Base-by-base conservation (phyloP, 2,329 filamentous ascomycete genomes). In the Bimuria novae-zelandiae region DNA sequence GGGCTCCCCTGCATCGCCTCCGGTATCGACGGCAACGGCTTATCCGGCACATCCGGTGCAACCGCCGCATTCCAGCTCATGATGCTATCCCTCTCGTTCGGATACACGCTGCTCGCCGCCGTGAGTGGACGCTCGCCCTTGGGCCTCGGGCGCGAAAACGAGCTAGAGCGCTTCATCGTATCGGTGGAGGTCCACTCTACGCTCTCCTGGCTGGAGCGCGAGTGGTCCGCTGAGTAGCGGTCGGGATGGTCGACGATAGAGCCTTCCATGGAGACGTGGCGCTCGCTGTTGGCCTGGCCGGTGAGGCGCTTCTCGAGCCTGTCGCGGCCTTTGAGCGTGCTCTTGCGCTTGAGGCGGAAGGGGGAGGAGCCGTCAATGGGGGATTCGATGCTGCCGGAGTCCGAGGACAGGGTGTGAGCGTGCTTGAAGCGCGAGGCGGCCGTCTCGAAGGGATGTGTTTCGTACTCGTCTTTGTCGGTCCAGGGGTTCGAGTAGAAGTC, bases 301-400 rank as follows among this genome's bases (percentile, higher is more conserved):
- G 43, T 48, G 29, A 52, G 22, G 4, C 44, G 50, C 30, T 32
- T 36, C 22, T 45, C 64, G 12, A 30, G 50, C 16, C 21, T 14
- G 3, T 45, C 63, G 25, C 36, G 46, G 35, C 54, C 52, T 39
- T 56, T 63, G 33, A 58, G 40, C 7, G 67, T 67, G 30, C 66
- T 59, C 11, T 62, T 64, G n/a, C 61, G 62, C 49, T 65, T 71
- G 16, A 69, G 47, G 7, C 62, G 62, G 36, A 70, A 70, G 10
- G 69, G 67, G 36, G 61, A 68, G 2, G 55, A 56, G 14, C 58
- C 55, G 44, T 70, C 68, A 25, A 72, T 67, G 6, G 68, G 68
- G 12, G 62, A 67, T 19, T 69, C 67, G 8, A 57, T 29, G 42
- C 52, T 53, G 12, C 45, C 42, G 16, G 42, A 42, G 12, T 55